Evolutionary conservation across 2,329 filamentous ascomycete species (phyloP), one percentile per base, ranked within the genome.

Genomic region (Monilinia polystroma): DNA sequence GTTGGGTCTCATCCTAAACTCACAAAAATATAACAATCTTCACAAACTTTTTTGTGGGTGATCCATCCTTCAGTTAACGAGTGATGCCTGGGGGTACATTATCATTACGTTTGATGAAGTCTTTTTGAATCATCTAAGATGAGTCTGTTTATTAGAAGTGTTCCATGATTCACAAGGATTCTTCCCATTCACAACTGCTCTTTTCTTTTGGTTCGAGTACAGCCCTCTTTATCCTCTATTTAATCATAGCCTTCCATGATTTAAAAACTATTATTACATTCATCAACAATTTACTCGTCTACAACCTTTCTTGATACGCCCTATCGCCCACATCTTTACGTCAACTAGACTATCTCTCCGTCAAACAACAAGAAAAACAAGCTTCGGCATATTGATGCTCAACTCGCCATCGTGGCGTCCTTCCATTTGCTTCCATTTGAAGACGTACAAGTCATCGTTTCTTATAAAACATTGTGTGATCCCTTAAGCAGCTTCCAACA

Each of bases 341-440:
- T 49, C 20, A 8, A 18, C 32, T n/a, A 49, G 3, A 38, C 20
- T 38, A 18, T 10, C 16, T 12, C 14, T 38, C 11, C 32, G n/a
- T 8, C 41, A 49, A 38, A 38, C 45, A 26, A 51, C 45, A 29
- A 41, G 45, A 5, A 41, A 52, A 18, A 51, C 10, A 51, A 51
- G 29, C 29, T 51, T 58, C 29, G 18, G 47, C 55, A 52, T 54
- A 32, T 41, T 26, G 3, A 53, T 18, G 5, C n/a, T 23, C 4
- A 53, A n/a, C 47, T 23, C 41, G 16, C 10, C 70, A 73, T 64
- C 54, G 52, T 73, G 70, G 72, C 71, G 58, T 64, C 70, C 32
- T 53, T 69, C 32, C 32, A 68, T 41, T 14, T 52, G 18, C 63
- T 70, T 4, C 70, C 67, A 11, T 45, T 55, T 18, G 67, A 68